Conservation (phyloP, 345 rosid genomes). For the Aquilaria yunnanensis region DNA sequence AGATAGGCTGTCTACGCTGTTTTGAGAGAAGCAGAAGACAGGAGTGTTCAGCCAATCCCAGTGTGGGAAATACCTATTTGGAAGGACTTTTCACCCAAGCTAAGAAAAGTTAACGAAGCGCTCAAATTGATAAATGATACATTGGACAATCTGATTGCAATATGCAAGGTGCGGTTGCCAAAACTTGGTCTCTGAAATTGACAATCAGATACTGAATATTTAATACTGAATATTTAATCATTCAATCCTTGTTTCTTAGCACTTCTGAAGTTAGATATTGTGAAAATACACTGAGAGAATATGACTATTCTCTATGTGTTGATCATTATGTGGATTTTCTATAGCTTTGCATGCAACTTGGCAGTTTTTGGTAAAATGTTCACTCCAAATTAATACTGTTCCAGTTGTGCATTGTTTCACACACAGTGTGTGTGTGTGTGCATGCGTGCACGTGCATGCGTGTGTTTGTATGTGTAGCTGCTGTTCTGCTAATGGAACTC, state of each 20-base stretch:
- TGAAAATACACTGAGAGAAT: no score
- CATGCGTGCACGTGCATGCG: no score
- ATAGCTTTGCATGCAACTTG: neutral
- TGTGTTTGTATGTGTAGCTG: neutral
- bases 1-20: slow-evolving; percentile 87
- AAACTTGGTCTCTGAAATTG: neutral
- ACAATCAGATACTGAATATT: no score
- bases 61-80: slow-evolving; percentile 90
- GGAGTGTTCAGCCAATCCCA: slow-evolving; percentile 93
- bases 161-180: slow-evolving; percentile 66
- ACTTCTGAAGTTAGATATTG: no score
- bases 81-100: slow-evolving; percentile 88
- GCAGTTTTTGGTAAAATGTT: no score
- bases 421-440: neutral
- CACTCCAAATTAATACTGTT: no score
- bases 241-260: no score
- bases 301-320: no score
- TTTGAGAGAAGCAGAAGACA: slow-evolving; percentile 90
- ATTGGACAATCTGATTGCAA: slow-evolving; percentile 68
- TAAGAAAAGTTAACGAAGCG: slow-evolving; percentile 67
- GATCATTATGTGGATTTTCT: neutral
- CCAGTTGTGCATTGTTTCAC: no score
- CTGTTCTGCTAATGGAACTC: neutral
- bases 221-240: no score
- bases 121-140: slow-evolving; percentile 73